Conservation (phyloP, 441 rosid genomes). For the Mallotus repandus region DNA sequence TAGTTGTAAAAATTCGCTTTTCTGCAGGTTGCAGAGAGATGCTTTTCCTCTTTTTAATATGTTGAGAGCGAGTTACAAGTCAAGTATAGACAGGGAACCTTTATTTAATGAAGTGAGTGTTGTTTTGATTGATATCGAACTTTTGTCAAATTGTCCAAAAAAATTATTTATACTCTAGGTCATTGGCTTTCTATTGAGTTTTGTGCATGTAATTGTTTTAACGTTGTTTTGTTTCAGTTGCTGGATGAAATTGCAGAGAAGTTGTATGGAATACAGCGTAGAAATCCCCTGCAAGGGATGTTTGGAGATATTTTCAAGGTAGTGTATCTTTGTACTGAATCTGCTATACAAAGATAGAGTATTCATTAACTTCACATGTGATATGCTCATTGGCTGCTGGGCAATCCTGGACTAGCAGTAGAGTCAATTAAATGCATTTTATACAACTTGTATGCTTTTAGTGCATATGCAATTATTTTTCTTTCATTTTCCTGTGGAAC, state of each 20-base stretch:
- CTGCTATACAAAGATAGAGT: background rate
- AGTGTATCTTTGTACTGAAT: background rate
- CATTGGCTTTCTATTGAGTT: conserved; percentile 10
- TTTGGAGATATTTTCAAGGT: conserved; percentile 94
- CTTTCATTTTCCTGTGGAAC: too few relatives aligned
- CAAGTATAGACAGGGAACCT: conserved; percentile 81
- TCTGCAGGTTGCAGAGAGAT: conserved; percentile 80
- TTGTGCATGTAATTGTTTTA: conserved; percentile 5
- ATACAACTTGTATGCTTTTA: too few relatives aligned
- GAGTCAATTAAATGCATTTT: too few relatives aligned
- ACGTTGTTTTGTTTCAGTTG: conserved; percentile 46
- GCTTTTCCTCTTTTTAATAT: conserved; percentile 91
- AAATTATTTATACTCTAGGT: background rate
- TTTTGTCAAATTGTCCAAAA: conserved; percentile 1
- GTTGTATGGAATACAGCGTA: conserved; percentile 83
- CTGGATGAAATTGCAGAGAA: conserved; percentile 84
- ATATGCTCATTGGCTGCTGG: too few relatives aligned
- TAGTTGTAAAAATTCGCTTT: background rate
- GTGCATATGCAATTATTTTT: too few relatives aligned
- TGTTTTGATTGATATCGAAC: background rate
- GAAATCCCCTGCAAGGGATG: conserved; percentile 82
- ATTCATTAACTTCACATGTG: too few relatives aligned
- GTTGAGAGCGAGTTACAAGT: conserved; percentile 69
- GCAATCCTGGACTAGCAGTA: too few relatives aligned
- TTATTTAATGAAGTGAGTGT: conserved; percentile 65